phyloP scores from a whole-genome alignment of 2,329 filamentous ascomycete species.

The Paracoccidioides lutzii region DNA sequence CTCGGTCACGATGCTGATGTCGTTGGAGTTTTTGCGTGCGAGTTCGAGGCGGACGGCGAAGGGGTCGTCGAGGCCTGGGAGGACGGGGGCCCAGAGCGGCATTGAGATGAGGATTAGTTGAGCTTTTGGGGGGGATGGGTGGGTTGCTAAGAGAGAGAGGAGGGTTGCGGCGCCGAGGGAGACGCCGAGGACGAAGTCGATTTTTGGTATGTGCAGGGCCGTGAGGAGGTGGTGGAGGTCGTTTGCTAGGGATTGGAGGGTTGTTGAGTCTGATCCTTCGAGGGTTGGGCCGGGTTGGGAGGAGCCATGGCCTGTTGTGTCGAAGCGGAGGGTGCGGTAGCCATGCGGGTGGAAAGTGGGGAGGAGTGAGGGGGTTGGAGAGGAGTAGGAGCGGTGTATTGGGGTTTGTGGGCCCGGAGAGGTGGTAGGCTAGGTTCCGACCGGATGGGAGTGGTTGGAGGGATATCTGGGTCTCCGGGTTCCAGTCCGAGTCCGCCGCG shows the following conservation, averaged over 20 bases:
- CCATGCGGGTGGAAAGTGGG: conserved; percentile 22
- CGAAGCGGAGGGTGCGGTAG: conserved; percentile 33
- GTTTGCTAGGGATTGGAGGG: conserved; percentile 29
- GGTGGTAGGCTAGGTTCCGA: conserved; percentile 8
- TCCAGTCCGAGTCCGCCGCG: neutral
- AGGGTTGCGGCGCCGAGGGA: conserved; percentile 35
- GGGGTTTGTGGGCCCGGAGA: conserved; percentile 12
- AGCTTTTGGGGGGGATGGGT: too few species aligned
- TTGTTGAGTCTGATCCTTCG: conserved; percentile 18
- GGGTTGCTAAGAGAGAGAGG: conserved; percentile 28
- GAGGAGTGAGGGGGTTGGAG: conserved; percentile 31
- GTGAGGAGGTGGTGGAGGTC: conserved; percentile 27
- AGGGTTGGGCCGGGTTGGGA: conserved; percentile 21
- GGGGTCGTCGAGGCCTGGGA: conserved; percentile 24
- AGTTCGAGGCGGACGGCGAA: conserved; percentile 27
- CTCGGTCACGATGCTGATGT: conserved; percentile 21
- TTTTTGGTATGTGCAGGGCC: conserved; percentile 15
- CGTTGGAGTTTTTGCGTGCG: conserved; percentile 21
- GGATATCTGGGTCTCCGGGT: neutral
- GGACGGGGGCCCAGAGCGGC: conserved; percentile 27
- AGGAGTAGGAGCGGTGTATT: conserved; percentile 32
- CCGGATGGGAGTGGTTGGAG: conserved; percentile 8
- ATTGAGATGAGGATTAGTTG: conserved; percentile 31
- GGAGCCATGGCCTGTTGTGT: conserved; percentile 33
- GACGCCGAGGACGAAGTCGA: conserved; percentile 32